Conservation (phyloP, 495 filamentous ascomycete species). For the Aspergillus panamensis region DNA sequence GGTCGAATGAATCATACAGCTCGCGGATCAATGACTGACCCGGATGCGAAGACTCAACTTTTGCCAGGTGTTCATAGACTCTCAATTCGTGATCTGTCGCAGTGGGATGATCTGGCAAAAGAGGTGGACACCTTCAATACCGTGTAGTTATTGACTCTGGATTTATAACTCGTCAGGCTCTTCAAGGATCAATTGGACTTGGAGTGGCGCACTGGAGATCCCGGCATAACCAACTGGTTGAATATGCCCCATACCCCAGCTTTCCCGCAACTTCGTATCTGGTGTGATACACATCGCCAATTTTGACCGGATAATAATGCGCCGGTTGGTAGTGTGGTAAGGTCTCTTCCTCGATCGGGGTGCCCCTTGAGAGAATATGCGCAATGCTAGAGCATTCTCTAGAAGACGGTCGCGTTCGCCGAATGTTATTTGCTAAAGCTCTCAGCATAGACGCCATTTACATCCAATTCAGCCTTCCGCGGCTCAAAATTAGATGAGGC, state of each 20-base stretch:
- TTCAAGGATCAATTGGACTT: neutral
- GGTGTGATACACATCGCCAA: slow-evolving; percentile 45
- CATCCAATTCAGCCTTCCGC: neutral
- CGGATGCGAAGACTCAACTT: slow-evolving; percentile 28
- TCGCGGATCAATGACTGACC: slow-evolving; percentile 36
- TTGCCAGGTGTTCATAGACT: slow-evolving; percentile 37
- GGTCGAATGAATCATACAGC: slow-evolving; percentile 40
- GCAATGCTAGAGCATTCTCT: slow-evolving; percentile 4
- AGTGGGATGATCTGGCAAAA: slow-evolving; percentile 20
- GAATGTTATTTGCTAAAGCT: neutral
- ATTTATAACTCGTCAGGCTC: slow-evolving; percentile 11
- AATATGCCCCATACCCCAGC: slow-evolving; percentile 51
- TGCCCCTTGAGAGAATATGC: slow-evolving; percentile 8
- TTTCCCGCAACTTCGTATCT: slow-evolving; percentile 51
- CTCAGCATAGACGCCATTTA: neutral
- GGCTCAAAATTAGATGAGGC: neutral
- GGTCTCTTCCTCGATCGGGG: slow-evolving; percentile 42
- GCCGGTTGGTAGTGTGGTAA: slow-evolving; percentile 37
- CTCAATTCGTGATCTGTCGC: slow-evolving; percentile 33
- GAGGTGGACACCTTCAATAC: slow-evolving; percentile 26
- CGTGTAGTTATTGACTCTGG: slow-evolving; percentile 17
- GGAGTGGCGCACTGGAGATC: slow-evolving; percentile 40
- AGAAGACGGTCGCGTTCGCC: slow-evolving; percentile 7
- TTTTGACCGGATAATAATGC: slow-evolving; percentile 48
- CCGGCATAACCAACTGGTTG: slow-evolving; percentile 52